Evolutionary conservation across 208 protist species (phyloP), one percentile per base, ranked within the genome.

Genomic region (Zelonia costaricensis): DNA sequence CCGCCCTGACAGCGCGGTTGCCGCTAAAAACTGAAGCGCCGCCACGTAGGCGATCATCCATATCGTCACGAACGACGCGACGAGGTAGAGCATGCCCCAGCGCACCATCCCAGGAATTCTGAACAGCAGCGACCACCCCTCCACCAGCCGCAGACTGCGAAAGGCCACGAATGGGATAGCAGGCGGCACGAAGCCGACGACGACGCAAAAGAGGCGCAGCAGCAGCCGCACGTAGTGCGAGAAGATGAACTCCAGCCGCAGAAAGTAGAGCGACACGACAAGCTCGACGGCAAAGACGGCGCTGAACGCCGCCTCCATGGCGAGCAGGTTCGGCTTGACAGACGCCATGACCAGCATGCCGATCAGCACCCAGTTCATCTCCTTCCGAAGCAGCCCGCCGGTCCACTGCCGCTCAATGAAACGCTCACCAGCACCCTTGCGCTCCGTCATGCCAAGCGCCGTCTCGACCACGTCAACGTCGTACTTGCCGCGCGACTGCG

Each of bases 1-100:
- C 22, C 45, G 38, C 35, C 2, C 10, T 10, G 44, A 4, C 15
- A 48, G 33, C 25, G 20, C 12, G 9, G 58, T 23, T 18, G 65
- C 20, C 15, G 56, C 23, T 2, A 80, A 44, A 60, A 81, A 73
- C 48, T 86, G 80, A 35, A 84, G 66, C 6, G 82, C 69, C 28
- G 82, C 80, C 40, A 93, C 82, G 55, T 88, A 93, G 4, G 73
- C 46, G 33, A 90, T 80, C 82, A 90, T 90, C 80, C 80, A 93
- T 15, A 90, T 67, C 1, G 76, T 88, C 0, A 81, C 22, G 35
- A 90, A 73, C 3, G 75, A 74, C 3, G 87, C 35, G 10, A 84
- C 28, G 30, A 74, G 63, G 75, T 88, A 86, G n/a, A 78, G 25
- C 28, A 88, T 28, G 15, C 72, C 72, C 78, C 82, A 93, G 23